Base-by-base conservation (phyloP, 2,329 filamentous ascomycete genomes). In the Diaporthe helianthi region DNA sequence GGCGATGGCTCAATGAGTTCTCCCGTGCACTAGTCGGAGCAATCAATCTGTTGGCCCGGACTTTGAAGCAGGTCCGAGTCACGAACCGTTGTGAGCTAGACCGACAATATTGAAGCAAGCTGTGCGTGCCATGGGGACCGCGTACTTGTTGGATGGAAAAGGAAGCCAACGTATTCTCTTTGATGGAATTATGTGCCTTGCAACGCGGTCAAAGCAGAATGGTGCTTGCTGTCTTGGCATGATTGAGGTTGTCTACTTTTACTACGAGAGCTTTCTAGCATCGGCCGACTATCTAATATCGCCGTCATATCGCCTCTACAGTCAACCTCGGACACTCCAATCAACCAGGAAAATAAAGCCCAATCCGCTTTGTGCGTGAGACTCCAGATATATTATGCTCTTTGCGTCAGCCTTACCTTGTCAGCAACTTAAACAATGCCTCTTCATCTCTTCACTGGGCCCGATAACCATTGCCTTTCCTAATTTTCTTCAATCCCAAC, bases 341-440 rank as follows among this genome's bases (percentile, higher is more conserved):
- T 46, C 41, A 67, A 49, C 41, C 38, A 38, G 58, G 54, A 66
- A 38, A 65, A 51, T 36, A 33, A 26, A 66, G 58, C 58, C 65
- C 54, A 58, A 58, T 41, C 49, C 52, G 65, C 65, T 67, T 44
- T 67, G 52, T 67, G 65, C 65, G 33, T 41, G 36, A 49, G 65
- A 54, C 58, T 63, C 58, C 58, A 63, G 58, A 49, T 63, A 63
- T 63, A 63, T 63, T 49, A 63, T 63, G 58, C 58, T 63, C 58
- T 63, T 63, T 49, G 44, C 44, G 26, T 47, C 58, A 61, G 38
- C n/a, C 33, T 26, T 22, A 46, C 36, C 31, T 26, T 60, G 33
- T 19, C 26, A 55, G 53, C 41, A 36, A 33, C 54, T 49, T 60
- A 22, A 24, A 41, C 38, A 41, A 15, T 9, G 54, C 22, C 26